Conservation (phyloP, 176 grass and related monocot genomes). For the Cymbopogon citratus region DNA sequence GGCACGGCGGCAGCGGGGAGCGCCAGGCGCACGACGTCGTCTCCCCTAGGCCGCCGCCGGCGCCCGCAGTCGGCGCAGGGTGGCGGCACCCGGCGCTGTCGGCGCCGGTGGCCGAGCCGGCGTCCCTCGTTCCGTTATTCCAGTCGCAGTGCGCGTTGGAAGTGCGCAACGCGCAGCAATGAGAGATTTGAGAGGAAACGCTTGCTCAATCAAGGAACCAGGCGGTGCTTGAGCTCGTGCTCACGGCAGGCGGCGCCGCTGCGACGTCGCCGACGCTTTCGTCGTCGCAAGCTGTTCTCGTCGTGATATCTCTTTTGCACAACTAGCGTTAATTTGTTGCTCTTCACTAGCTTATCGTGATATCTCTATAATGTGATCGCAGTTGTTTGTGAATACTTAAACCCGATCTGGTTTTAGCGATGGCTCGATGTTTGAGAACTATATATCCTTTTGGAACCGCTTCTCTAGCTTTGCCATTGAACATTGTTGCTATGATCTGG, state of each 20-base stretch:
- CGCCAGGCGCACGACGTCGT: slow-evolving; percentile 3
- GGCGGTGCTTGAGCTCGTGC: background rate
- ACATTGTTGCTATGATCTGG: background rate
- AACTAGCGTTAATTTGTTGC: background rate
- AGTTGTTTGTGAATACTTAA: slow-evolving; percentile 19
- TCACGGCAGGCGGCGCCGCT: background rate
- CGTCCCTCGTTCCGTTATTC: slow-evolving; percentile 41
- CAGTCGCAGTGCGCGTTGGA: slow-evolving; percentile 46
- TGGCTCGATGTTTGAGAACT: background rate
- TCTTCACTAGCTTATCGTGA: background rate
- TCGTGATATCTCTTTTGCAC: background rate
- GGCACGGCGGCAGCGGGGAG: slow-evolving; percentile 8
- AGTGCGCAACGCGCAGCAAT: slow-evolving; percentile 29
- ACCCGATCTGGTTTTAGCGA: background rate
- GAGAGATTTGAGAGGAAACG: slow-evolving; percentile 26
- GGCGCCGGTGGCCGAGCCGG: slow-evolving; percentile 41
- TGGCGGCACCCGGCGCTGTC: slow-evolving; percentile 51
- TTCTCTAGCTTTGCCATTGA: background rate
- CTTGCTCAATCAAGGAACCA: background rate
- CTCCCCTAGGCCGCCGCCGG: too few relatives aligned
- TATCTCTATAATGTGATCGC: background rate
- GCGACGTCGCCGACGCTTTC: background rate
- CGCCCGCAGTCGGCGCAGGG: background rate
- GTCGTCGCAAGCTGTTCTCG: background rate
- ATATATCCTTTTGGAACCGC: background rate